phyloP scores from a whole-genome alignment of 352 stramenopile genomes.

The Pilasporangium apinafurcum region DNA sequence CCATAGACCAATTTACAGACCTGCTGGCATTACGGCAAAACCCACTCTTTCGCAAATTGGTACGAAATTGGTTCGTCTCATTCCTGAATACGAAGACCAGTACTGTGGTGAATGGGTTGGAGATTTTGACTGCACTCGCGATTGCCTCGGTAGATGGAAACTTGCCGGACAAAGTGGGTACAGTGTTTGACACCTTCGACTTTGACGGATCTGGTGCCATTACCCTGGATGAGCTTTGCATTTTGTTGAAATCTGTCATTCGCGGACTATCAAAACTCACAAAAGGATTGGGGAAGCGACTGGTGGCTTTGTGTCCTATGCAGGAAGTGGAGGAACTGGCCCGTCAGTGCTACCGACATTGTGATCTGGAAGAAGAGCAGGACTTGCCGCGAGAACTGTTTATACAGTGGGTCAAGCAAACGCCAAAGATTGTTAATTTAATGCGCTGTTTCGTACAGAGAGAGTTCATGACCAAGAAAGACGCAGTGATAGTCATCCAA shows the following conservation, averaged over 20 bases:
- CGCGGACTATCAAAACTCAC: constrained; percentile 66
- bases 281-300: constrained; percentile 42
- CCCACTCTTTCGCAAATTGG: constrained; percentile 44
- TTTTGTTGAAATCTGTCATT: constrained; percentile 64
- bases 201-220: constrained; percentile 61
- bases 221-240: constrained; percentile 71
- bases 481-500: constrained; percentile 46
- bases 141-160: constrained; percentile 43
- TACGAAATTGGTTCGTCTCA: constrained; percentile 49
- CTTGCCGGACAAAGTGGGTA: constrained; percentile 43
- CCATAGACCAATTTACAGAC: constrained; percentile 55
- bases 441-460: constrained; percentile 66
- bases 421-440: constrained; percentile 64
- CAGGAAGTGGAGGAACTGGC: constrained; percentile 49
- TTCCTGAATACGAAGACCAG: constrained; percentile 66
- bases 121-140: constrained; percentile 56
- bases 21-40: constrained; percentile 51
- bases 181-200: constrained; percentile 74
- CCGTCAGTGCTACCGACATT: constrained; percentile 54
- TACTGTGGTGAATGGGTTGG: constrained; percentile 58
- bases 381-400: constrained; percentile 48
- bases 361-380: constrained; percentile 62
- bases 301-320: constrained; percentile 53
- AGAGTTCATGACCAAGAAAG: constrained; percentile 50
- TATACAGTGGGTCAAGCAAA: constrained; percentile 55